Conservation (phyloP, 768 basidiomycete genomes). For the Xanthoconium purpureum region DNA sequence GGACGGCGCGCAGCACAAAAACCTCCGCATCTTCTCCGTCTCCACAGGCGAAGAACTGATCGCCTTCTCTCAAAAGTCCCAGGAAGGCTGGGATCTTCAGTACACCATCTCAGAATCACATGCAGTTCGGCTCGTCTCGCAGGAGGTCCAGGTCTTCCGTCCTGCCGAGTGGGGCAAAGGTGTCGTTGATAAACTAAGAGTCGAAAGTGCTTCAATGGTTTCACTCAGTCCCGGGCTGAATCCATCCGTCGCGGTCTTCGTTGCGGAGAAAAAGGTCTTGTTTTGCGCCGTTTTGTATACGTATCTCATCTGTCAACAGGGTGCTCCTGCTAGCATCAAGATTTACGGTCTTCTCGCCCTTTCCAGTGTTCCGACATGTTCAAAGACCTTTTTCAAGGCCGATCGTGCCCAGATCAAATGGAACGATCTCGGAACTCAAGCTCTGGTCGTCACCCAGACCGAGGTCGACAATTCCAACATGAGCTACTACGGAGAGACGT, state of each 20-base stretch:
- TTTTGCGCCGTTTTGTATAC: neutral
- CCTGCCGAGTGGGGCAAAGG: constrained; percentile 80
- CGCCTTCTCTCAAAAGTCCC: constrained; percentile 85
- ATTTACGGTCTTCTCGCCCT: constrained; percentile 74
- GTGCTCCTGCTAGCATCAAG: constrained; percentile 83
- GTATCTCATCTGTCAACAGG: constrained; percentile 40
- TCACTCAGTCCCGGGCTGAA: constrained; percentile 81
- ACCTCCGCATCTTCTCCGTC: constrained; percentile 85
- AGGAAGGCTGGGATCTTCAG: constrained; percentile 88
- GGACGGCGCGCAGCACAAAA: constrained; percentile 89
- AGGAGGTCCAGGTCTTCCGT: constrained; percentile 81
- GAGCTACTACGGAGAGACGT: constrained; percentile 98
- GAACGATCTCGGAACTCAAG: constrained; percentile 92
- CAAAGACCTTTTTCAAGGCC: constrained; percentile 95
- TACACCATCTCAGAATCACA: constrained; percentile 89
- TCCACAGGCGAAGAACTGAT: constrained; percentile 85
- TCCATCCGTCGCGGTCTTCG: constrained; percentile 86
- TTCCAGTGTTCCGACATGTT: constrained; percentile 63
- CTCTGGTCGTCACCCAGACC: constrained; percentile 88
- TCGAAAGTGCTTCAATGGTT: constrained; percentile 79
- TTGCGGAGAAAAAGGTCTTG: constrained; percentile 87
- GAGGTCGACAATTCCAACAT: constrained; percentile 97
- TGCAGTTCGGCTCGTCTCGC: constrained; percentile 74
- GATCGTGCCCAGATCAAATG: constrained; percentile 93
- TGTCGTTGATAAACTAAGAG: constrained; percentile 74